Evolutionary conservation across 1,284 basidiomycete genomes (phyloP).

Genomic region (Trichosporon asahii): DNA sequence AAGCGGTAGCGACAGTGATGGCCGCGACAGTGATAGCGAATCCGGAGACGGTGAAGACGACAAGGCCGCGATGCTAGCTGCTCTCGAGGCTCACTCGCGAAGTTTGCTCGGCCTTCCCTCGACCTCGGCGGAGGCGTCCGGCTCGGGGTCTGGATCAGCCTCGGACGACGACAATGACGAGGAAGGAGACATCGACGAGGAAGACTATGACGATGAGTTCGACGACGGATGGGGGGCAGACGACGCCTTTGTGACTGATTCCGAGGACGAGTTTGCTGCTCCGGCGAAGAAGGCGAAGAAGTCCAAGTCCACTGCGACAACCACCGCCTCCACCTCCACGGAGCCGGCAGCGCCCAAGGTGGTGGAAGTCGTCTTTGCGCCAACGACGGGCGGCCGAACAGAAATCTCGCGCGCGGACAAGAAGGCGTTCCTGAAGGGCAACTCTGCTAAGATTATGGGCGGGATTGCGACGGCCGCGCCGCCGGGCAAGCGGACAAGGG

Average conservation of each 20-base stretch:
- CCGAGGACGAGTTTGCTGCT: slow-evolving; percentile 37
- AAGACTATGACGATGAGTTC: slow-evolving; percentile 35
- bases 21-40: slow-evolving; percentile 9
- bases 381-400: background rate
- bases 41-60: slow-evolving; percentile 27
- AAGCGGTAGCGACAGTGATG: background rate
- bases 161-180: slow-evolving; percentile 27
- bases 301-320: background rate
- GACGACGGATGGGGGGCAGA: slow-evolving; percentile 48
- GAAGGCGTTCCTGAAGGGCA: slow-evolving; percentile 47
- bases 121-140: slow-evolving; percentile 17
- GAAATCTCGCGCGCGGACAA: slow-evolving; percentile 41
- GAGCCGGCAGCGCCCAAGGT: slow-evolving; percentile 19
- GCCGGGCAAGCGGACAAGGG: slow-evolving; percentile 26
- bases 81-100: slow-evolving; percentile 46
- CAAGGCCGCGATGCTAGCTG: slow-evolving; percentile 44
- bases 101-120: slow-evolving; percentile 41
- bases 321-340: background rate
- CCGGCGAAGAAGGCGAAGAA: slow-evolving; percentile 10
- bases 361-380: slow-evolving; percentile 47
- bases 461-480: slow-evolving; percentile 26
- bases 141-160: background rate
- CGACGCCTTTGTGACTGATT: slow-evolving; percentile 42
- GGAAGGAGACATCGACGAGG: slow-evolving; percentile 25
- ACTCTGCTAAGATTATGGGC: slow-evolving; percentile 50